These are phyloP conservation scores for Fusarium ambrosium DNA, from an alignment of 2,329 filamentous ascomycete species.

Conservation along the genomic window DNA sequence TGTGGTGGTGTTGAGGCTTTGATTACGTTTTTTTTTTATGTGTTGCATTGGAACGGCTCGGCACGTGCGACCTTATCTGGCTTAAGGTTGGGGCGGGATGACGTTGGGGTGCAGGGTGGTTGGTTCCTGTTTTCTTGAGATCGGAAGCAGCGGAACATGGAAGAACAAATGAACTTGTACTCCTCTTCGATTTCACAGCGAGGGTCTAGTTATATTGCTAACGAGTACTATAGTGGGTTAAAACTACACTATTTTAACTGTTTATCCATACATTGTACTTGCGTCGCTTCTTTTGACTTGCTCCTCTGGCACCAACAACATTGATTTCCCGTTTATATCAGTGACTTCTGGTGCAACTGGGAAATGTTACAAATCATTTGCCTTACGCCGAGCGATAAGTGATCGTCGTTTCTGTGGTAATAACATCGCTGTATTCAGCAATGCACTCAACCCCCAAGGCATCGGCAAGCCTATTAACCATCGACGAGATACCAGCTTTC, in stretches of 20 bases:
- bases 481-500: neutral
- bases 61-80: slow-evolving; percentile 8
- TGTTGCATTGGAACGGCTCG: neutral
- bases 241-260: neutral
- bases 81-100: slow-evolving; percentile 21
- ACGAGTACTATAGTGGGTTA: neutral
- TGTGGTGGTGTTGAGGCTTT: neutral
- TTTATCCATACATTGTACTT: neutral
- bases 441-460: neutral
- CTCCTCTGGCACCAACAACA: neutral
- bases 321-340: neutral
- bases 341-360: neutral
- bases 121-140: neutral
- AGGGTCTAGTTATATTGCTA: neutral
- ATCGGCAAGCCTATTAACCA: neutral
- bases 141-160: neutral
- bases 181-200: no score
- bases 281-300: neutral
- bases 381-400: neutral
- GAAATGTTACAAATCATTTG: no score
- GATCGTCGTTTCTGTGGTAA: neutral
- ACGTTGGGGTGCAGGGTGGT: neutral
- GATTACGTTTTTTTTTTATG: neutral
- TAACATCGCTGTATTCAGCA: neutral
- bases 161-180: neutral